Evolutionary conservation across 192 early-diverging fungal species (phyloP), one percentile per base, ranked within the genome.

Genomic region (Gigaspora rosea): DNA sequence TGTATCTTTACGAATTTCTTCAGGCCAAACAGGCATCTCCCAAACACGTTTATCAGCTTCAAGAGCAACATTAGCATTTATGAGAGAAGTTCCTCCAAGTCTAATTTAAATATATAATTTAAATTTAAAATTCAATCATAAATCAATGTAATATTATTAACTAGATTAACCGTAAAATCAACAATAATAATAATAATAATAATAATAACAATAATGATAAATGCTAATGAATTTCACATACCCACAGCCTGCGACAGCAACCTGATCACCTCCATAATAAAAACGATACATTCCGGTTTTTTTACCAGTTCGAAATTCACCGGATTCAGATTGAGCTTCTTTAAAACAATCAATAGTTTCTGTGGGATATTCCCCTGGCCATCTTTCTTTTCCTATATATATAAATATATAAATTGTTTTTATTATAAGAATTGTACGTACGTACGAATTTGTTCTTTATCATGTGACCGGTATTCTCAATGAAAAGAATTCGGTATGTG

Each of bases 281-380:
- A 84, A 67, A 56, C 78, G 80, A 71, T 82, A 84, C 20, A 84
- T 75, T 66, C 83, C 83, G 32, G 79, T 79, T 48, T 78, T 75
- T 32, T 81, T 79, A 63, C 82, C 84, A 0, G 3, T 13, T 50
- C 80, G 76, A 3, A 72, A 73, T 33, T 78, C 67, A 54, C 77
- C 73, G 13, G 73, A 73, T 49, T 76, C 76, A 70, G 76, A 78
- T 65, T 85, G 84, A 51, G 81, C 68, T 48, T 85, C 84, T 36
- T 76, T 76, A 4, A 80, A 56, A n/a, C 69, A 67, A 15, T 81
- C 77, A n/a, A 63, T 36, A 0, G 75, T 64, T 9, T 83, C 70
- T 71, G 79, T 67, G 36, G 84, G 84, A 67, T 76, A 85, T 51
- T 85, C 84, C 10, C 84, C 84, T 13, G 84, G 84, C 84, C 84